Conservation (phyloP, 352 stramenopile genomes). For the Pythium volutum region DNA sequence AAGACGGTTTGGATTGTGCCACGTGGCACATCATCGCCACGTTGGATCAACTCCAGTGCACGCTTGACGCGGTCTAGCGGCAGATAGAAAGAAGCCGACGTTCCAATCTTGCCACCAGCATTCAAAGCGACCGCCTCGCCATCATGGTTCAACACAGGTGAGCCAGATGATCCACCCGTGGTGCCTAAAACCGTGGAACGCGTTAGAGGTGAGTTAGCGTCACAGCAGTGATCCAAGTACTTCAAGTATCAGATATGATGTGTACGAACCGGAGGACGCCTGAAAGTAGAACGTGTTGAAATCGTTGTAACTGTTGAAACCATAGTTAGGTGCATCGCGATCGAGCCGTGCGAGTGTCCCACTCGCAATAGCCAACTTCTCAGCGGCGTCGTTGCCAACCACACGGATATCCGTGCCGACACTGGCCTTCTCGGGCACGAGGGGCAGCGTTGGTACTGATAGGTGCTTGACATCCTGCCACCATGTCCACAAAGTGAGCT, state of each 20-base stretch:
- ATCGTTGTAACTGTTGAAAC: conserved; percentile 91
- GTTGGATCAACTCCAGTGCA: conserved; percentile 79
- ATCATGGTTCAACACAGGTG: conserved; percentile 84
- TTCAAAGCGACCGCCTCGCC: conserved; percentile 91
- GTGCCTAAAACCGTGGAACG: conserved; percentile 38
- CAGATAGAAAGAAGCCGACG: conserved; percentile 89
- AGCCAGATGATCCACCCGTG: conserved; percentile 86
- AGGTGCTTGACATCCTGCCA: conserved; percentile 83
- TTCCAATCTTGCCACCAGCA: conserved; percentile 85
- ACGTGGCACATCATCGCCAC: conserved; percentile 63
- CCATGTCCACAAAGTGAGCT: not conserved
- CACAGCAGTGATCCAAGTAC: too few species aligned
- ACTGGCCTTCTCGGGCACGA: conserved; percentile 79
- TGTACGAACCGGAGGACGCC: conserved; percentile 61
- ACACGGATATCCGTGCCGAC: conserved; percentile 93
- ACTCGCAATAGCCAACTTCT: conserved; percentile 91
- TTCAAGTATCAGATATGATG: too few species aligned
- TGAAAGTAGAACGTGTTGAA: conserved; percentile 95
- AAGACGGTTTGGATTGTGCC: conserved; percentile 90
- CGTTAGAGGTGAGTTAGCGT: not conserved
- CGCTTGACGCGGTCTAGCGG: conserved; percentile 87
- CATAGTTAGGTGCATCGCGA: conserved; percentile 88
- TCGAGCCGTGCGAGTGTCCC: conserved; percentile 90
- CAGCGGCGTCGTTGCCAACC: conserved; percentile 90
- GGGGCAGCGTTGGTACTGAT: conserved; percentile 65